Base-by-base conservation (phyloP, 2,329 filamentous ascomycete genomes). In the Emergomyces pasteurianus region DNA sequence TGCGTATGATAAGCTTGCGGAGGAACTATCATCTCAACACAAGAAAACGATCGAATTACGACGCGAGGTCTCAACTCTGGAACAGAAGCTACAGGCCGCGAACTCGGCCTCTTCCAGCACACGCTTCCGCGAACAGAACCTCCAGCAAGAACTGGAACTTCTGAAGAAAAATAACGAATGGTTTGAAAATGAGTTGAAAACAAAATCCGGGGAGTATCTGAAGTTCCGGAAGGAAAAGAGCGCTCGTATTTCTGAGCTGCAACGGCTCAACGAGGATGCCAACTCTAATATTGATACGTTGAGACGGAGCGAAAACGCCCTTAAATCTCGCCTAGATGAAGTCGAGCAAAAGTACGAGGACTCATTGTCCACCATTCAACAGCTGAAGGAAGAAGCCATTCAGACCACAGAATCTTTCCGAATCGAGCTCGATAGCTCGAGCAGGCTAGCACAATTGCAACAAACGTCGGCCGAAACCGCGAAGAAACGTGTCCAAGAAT, bases 181-280 rank as follows among this genome's bases (percentile, higher is more conserved):
- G 89, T 87, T 94, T 60, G 90, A 96, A 70, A 86, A 82, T 49
- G 94, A 99, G 73, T 82, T 97, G 26, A 92, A 95, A 78, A 92
- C 89, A 0, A 95, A 96, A 77, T 87, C 84, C 63, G 84, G 86
- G 9, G 94, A 99, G 71, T 86, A 90, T 55, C 83, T 92, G 66
- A 96, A 92, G 70, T 92, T 89, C 74, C 86, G 94, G 64, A 97
- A 96, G 71, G 94, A 99, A 72, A 97, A 96, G 80, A 89, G 89
- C 64, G 87, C 90, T 1, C 88, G 89, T 46, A 90, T 97, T 67
- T 84, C 91, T 9, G 89, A 95, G 69, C 83, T 99, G 34, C 89
- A 96, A 74, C 88, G 91, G 59, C 84, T 88, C 63, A 89, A 92
- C 66, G 92, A 97, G 67, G 94, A 99, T 66, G 85, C 88, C 52